Evolutionary conservation across 1,284 basidiomycete genomes (phyloP).

Genomic region (Neolentinus lepideus): DNA sequence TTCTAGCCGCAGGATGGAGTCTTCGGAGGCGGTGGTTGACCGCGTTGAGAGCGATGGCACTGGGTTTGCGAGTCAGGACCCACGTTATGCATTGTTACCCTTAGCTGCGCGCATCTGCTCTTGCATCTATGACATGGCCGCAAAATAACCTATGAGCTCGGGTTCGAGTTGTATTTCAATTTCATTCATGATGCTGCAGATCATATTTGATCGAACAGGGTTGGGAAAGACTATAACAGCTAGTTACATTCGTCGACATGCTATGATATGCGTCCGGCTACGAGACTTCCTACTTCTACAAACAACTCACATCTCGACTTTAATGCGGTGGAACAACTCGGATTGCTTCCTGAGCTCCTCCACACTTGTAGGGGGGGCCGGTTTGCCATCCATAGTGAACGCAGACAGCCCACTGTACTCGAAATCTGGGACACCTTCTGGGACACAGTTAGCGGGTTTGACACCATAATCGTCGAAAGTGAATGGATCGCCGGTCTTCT

Average conservation of each 20-base stretch:
- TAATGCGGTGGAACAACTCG: conserved; percentile 36
- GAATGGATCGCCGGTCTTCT: conserved; percentile 31
- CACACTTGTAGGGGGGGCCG: conserved; percentile 19
- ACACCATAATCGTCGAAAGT: conserved; percentile 47
- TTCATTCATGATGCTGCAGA: background rate
- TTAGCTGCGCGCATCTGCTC: conserved; percentile 8
- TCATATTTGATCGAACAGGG: too few relatives aligned
- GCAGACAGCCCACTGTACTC: conserved; percentile 29
- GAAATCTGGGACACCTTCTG: conserved; percentile 33
- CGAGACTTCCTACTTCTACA: background rate
- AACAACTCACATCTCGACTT: conserved; percentile 19
- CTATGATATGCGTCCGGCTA: too few relatives aligned
- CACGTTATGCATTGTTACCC: conserved; percentile 9
- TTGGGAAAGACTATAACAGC: too few relatives aligned
- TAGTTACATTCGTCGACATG: too few relatives aligned
- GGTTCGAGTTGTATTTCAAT: conserved; percentile 1
- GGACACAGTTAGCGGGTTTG: conserved; percentile 37
- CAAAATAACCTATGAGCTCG: conserved; percentile 3
- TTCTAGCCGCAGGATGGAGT: conserved; percentile 50
- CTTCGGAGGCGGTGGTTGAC: conserved; percentile 7
- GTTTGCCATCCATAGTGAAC: conserved; percentile 30
- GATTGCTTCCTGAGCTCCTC: conserved; percentile 35
- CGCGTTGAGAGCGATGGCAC: conserved; percentile 10
- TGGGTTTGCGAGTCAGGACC: conserved; percentile 13
- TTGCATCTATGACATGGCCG: conserved; percentile 20